phyloP scores from a whole-genome alignment of 192 early-diverging fungal genomes.

The Coemansia reversa region DNA sequence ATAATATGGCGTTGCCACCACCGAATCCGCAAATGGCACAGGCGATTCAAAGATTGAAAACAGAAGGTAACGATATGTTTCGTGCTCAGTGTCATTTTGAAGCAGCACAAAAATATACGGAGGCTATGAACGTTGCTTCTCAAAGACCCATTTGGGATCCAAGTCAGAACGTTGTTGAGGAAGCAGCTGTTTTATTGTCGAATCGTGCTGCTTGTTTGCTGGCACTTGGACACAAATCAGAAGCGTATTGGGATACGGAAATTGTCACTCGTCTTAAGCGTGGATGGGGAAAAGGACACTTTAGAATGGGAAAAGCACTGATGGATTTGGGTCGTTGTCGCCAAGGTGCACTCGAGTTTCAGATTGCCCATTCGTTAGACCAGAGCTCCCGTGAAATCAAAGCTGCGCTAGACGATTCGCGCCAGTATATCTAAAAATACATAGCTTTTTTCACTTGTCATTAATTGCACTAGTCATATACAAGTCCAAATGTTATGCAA shows the following conservation, averaged over 20 bases:
- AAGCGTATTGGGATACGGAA: slow-evolving; percentile 72
- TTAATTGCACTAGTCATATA: slow-evolving; percentile 1
- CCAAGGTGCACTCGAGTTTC: slow-evolving; percentile 82
- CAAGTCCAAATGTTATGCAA: neutral
- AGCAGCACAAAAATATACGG: slow-evolving; percentile 83
- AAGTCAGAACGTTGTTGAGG: slow-evolving; percentile 62
- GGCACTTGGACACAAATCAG: slow-evolving; percentile 61
- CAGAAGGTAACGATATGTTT: slow-evolving; percentile 87
- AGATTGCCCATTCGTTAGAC: slow-evolving; percentile 74
- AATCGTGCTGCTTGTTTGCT: slow-evolving; percentile 70
- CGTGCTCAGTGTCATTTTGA: slow-evolving; percentile 76
- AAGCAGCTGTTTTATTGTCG: slow-evolving; percentile 62
- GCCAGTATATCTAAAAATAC: slow-evolving; percentile 31
- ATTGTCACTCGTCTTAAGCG: slow-evolving; percentile 65
- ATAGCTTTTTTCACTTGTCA: neutral
- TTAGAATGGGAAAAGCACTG: slow-evolving; percentile 81
- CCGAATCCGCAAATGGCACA: slow-evolving; percentile 61
- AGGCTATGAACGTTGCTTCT: slow-evolving; percentile 79
- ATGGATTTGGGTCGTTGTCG: slow-evolving; percentile 74
- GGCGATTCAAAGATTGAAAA: slow-evolving; percentile 60
- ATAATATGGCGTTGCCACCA: slow-evolving; percentile 65
- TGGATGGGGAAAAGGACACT: slow-evolving; percentile 73
- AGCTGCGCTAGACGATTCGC: slow-evolving; percentile 69
- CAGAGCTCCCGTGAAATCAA: slow-evolving; percentile 73
- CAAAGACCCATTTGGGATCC: slow-evolving; percentile 77